Evolutionary conservation across 2,329 filamentous ascomycete species (phyloP).

Genomic region (Penicillium corylophilum): DNA sequence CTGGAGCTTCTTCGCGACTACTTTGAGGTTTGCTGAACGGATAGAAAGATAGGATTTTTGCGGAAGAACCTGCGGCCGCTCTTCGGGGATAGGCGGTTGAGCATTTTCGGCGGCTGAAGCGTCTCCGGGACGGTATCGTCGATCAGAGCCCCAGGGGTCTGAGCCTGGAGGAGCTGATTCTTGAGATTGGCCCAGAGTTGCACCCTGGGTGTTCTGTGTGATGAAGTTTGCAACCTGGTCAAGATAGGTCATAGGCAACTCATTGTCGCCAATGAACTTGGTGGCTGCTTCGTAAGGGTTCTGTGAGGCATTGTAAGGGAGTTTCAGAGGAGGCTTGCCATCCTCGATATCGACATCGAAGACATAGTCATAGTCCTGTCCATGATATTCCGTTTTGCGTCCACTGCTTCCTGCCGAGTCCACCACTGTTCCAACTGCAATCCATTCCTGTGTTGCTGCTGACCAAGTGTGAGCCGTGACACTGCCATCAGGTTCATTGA

Average conservation of each 20-base stretch:
- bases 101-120: conserved; percentile 37
- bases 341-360: conserved; percentile 97
- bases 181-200: conserved; percentile 68
- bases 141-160: conserved; percentile 77
- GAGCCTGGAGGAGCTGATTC: conserved; percentile 50
- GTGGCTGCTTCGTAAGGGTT: conserved; percentile 90
- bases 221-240: conserved; percentile 95
- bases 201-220: conserved; percentile 81
- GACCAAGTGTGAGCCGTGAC: conserved; percentile 91
- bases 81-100: conserved; percentile 33
- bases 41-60: conserved; percentile 79
- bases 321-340: conserved; percentile 84
- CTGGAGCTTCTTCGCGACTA: conserved; percentile 73
- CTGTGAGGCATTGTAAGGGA: conserved; percentile 90
- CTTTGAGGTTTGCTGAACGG: conserved; percentile 65
- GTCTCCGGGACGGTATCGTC: conserved; percentile 74
- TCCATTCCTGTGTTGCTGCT: conserved; percentile 67
- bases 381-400: conserved; percentile 72
- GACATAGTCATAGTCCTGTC: conserved; percentile 91
- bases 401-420: conserved; percentile 82
- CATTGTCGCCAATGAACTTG: conserved; percentile 86
- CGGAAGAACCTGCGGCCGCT: conserved; percentile 64
- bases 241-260: conserved; percentile 81
- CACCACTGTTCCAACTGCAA: conserved; percentile 90
- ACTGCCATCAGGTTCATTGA: conserved; percentile 75